Percentiles rank a stretch among this genome's conserved stretches.
phyloP scores from a whole-genome alignment of 352 stramenopile species.

The Pythium chondricola region DNA sequence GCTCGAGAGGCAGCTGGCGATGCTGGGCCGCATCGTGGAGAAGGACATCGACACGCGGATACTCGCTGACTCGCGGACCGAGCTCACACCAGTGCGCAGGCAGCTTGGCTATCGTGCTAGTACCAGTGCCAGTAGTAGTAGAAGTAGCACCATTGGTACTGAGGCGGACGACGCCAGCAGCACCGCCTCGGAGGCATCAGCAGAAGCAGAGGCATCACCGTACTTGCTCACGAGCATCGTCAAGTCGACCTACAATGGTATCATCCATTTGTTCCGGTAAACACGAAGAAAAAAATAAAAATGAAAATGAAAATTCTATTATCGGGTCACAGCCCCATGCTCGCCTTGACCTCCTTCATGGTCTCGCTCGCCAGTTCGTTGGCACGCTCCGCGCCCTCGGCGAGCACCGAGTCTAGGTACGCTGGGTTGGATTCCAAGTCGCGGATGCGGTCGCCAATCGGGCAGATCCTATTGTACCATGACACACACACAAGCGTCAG shows the following conservation, averaged over 20 bases:
- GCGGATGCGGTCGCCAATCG: constrained; percentile 92
- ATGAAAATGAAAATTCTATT: not conserved
- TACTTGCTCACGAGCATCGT: no score
- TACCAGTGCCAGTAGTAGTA: not conserved
- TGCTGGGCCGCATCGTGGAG: constrained; percentile 17
- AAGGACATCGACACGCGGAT: constrained; percentile 16
- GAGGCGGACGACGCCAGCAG: not conserved
- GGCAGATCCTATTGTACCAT: constrained; percentile 63
- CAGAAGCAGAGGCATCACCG: no score
- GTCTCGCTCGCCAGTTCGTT: constrained; percentile 53
- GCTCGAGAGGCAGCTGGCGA: constrained; percentile 18
- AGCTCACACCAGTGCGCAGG: constrained; percentile 13
- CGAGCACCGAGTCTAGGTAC: constrained; percentile 89
- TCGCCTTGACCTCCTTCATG: constrained; percentile 71
- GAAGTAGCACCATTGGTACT: not conserved
- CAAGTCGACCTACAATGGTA: not conserved
- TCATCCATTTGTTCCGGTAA: not conserved
- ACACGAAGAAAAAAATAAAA: not conserved
- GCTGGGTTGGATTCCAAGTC: constrained; percentile 86
- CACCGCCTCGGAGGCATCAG: not conserved
- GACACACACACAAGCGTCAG: constrained; percentile 7
- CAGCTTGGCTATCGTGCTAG: no score
- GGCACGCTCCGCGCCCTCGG: constrained; percentile 70
- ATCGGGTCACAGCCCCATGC: constrained; percentile 51
- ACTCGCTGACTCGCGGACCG: constrained; percentile 3